Evolutionary conservation across 2,329 filamentous ascomycete species (phyloP), one percentile per base, ranked within the genome.

Genomic region (Penicillium sp.): DNA sequence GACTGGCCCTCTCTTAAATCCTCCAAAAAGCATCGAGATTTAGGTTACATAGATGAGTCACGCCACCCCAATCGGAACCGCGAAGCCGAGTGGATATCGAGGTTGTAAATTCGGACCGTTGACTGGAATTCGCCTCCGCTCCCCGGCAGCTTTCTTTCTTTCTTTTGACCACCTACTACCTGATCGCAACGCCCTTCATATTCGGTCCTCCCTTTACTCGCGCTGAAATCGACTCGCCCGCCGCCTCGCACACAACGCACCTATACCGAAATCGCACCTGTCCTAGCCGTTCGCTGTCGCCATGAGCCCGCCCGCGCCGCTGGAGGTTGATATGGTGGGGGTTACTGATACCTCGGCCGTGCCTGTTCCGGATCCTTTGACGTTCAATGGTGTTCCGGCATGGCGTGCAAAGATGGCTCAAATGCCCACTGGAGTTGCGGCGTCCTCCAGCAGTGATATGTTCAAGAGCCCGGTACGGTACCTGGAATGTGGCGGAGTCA

Each of bases 401-500:
- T 80, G 87, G 61, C 83, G 93, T 45, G 81, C 80, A 56, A 89
- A 87, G n/a, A 61, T 57, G 45, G 87, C 87, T 3, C 85, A 83
- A 64, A 78, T 94, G 36, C 79, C 88, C 57, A 89, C 86, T 16
- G 88, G 88, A 34, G 82, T 90, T 44, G 93, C 92, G 28, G 89
- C 90, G 9, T 81, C 82, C 45, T 86, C 88, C 2, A 86, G 87
- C 71, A 89, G 89, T 70, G 87, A 92, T 64, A 85, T 88, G 78
- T 96, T 95, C 75, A 94, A 94, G 74, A 85, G 85, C 47, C 80
- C 84, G 49, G 85, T 88, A 72, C 64, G 82, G 49, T 43, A 43
- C 15, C 16, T 2, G 15, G 13, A n/a, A 36, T 10, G 38, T 53
- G 18, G 24, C 6, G 12, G n/a, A 16, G 13, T 9, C 3, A 26